Evolutionary conservation across 2,329 filamentous ascomycete genomes (phyloP).

Genomic region (Scytalidium sp.): DNA sequence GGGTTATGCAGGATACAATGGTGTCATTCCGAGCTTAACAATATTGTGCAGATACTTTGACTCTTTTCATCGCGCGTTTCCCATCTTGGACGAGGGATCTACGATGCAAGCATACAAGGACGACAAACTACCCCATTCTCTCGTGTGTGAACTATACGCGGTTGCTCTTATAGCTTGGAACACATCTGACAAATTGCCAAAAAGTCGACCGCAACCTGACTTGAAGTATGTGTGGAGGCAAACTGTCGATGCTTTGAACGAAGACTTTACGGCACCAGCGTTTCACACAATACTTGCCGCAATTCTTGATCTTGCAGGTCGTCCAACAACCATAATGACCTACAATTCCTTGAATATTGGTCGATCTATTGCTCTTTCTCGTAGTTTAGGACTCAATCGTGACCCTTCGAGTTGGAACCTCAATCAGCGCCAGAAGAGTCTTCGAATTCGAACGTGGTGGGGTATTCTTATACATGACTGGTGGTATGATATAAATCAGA

Average conservation of each 20-base stretch:
- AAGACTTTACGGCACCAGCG: slow-evolving; percentile 56
- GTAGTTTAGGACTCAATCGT: slow-evolving; percentile 53
- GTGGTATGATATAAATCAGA: slow-evolving; percentile 44
- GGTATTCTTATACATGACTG: slow-evolving; percentile 50
- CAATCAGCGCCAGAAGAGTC: slow-evolving; percentile 44
- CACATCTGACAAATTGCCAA: slow-evolving; percentile 38
- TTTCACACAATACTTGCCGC: slow-evolving; percentile 56
- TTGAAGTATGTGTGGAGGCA: slow-evolving; percentile 61
- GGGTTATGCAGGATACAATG: slow-evolving; percentile 14
- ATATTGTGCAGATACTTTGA: slow-evolving; percentile 44
- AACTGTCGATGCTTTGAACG: slow-evolving; percentile 56
- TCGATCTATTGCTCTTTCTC: slow-evolving; percentile 47
- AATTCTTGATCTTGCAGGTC: slow-evolving; percentile 56
- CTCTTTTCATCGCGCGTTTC: slow-evolving; percentile 58
- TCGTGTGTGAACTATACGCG: slow-evolving; percentile 56
- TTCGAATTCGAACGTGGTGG: slow-evolving; percentile 56
- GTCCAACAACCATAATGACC: slow-evolving; percentile 57
- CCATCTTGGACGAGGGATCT: slow-evolving; percentile 53
- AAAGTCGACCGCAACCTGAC: slow-evolving; percentile 49
- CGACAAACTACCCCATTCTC: slow-evolving; percentile 49
- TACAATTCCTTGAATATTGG: slow-evolving; percentile 52
- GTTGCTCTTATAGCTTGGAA: slow-evolving; percentile 57
- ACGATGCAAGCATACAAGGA: slow-evolving; percentile 38
- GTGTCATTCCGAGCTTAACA: slow-evolving; percentile 3
- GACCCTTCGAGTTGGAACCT: slow-evolving; percentile 52